A percentile compares a stretch with the other conserved stretches of the same genome.
Evolutionary conservation across 2,329 filamentous ascomycete genomes (phyloP).

Genomic region (Ophiostoma sp.): DNA sequence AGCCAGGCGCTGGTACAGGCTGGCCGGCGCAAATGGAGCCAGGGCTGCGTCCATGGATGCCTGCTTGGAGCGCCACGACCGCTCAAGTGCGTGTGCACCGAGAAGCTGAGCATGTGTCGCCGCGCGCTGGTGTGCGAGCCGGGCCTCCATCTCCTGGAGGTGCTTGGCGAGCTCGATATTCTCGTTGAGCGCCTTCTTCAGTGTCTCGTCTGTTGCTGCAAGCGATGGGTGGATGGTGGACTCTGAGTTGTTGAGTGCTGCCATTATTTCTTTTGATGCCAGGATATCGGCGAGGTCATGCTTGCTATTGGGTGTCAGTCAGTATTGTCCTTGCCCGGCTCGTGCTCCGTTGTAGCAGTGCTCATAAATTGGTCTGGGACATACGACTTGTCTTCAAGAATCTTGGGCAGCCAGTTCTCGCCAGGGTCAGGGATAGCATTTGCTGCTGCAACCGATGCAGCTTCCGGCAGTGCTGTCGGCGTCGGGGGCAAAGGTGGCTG

Average conservation of each 20-base stretch:
- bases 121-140: slow-evolving; percentile 56
- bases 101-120: slow-evolving; percentile 76
- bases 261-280: slow-evolving; percentile 59
- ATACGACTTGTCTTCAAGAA: slow-evolving; percentile 77
- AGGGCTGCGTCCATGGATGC: slow-evolving; percentile 81
- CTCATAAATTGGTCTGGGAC: slow-evolving; percentile 30
- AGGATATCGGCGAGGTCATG: slow-evolving; percentile 70
- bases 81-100: slow-evolving; percentile 76
- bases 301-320: slow-evolving; percentile 49
- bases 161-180: slow-evolving; percentile 67
- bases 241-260: slow-evolving; percentile 65
- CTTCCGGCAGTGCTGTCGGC: slow-evolving; percentile 30
- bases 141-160: slow-evolving; percentile 55
- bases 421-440: slow-evolving; percentile 50
- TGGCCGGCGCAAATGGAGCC: slow-evolving; percentile 77
- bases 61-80: slow-evolving; percentile 88
- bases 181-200: slow-evolving; percentile 60
- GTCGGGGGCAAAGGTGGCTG: slow-evolving; percentile 36
- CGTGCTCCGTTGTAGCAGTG: not conserved
- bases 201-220: slow-evolving; percentile 55
- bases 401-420: slow-evolving; percentile 71
- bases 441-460: slow-evolving; percentile 32
- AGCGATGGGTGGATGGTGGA: slow-evolving; percentile 68
- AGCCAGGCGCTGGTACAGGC: slow-evolving; percentile 74
- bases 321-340: not conserved